Evolutionary conservation across 176 grass and related monocot genomes (phyloP).

Genomic region (Lolium rigidum): DNA sequence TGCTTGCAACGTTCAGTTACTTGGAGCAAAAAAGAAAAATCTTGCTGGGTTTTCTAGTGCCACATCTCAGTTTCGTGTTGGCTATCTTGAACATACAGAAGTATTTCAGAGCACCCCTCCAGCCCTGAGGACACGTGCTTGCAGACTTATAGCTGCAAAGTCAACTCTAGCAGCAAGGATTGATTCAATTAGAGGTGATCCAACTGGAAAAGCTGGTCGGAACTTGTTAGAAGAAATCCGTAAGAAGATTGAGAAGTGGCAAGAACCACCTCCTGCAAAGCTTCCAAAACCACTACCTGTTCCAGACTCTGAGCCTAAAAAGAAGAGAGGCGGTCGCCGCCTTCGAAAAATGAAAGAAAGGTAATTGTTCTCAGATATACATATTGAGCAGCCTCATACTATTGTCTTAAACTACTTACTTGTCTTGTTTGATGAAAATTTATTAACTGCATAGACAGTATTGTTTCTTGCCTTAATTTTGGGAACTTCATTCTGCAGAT

Average conservation of each 20-base stretch:
- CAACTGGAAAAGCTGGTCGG: conserved; percentile 80
- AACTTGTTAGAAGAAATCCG: conserved; percentile 76
- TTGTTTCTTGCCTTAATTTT: conserved; percentile 5
- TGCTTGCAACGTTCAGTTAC: conserved; percentile 91
- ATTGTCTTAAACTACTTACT: conserved; percentile 12
- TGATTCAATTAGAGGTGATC: conserved; percentile 85
- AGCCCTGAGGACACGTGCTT: conserved; percentile 64
- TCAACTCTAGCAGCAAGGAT: conserved; percentile 82
- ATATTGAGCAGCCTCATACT: background rate
- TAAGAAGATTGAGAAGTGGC: conserved; percentile 96
- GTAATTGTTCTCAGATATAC: conserved; percentile 36
- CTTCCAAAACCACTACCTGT: conserved; percentile 89
- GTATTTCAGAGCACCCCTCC: conserved; percentile 89
- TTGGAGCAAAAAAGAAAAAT: conserved; percentile 82
- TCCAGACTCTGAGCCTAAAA: conserved; percentile 84
- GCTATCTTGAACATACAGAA: conserved; percentile 91
- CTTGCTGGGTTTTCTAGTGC: conserved; percentile 88
- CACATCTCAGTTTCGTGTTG: conserved; percentile 74
- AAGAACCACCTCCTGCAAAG: conserved; percentile 89
- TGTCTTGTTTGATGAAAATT: background rate
- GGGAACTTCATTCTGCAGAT: conserved; percentile 54
- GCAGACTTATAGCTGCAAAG: conserved; percentile 74
- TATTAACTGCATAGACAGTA: background rate
- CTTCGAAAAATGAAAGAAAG: conserved; percentile 96
- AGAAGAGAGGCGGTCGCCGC: conserved; percentile 75